Evolutionary conservation across 495 filamentous ascomycete species (phyloP).

Genomic region (Entonaema liquescens): DNA sequence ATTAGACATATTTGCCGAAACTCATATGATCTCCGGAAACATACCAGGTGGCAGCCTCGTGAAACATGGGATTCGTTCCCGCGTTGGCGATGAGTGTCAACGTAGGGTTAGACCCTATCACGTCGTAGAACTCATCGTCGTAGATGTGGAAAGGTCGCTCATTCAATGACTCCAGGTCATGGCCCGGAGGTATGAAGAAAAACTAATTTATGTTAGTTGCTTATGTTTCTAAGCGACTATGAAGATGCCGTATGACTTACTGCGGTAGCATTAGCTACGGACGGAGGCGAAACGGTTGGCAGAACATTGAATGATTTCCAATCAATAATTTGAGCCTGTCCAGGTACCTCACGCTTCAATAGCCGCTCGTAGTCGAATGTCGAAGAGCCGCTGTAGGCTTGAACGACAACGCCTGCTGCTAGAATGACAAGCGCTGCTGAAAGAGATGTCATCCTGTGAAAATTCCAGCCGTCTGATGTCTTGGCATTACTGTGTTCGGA

Average conservation of each 20-base stretch:
- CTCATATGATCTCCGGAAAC: background rate
- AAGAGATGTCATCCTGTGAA: constrained; percentile 25
- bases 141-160: constrained; percentile 58
- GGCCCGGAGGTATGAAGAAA: constrained; percentile 51
- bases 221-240: background rate
- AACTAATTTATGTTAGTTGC: constrained; percentile 27
- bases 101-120: constrained; percentile 54
- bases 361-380: constrained; percentile 2
- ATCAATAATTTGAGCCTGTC: constrained; percentile 55
- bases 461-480: background rate
- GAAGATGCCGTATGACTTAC: constrained; percentile 25
- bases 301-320: constrained; percentile 55
- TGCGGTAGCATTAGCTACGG: constrained; percentile 35
- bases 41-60: constrained; percentile 63
- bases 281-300: constrained; percentile 41
- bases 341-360: constrained; percentile 44
- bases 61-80: constrained; percentile 56
- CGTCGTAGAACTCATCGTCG: constrained; percentile 54
- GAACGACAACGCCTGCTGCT: constrained; percentile 9
- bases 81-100: constrained; percentile 54
- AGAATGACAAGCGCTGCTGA: constrained; percentile 23
- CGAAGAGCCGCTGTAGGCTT: constrained; percentile 13
- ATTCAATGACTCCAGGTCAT: constrained; percentile 41
- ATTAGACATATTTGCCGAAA: background rate
- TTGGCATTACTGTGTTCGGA: background rate